These are phyloP conservation scores for Ganoderma lucidum DNA, from an alignment of 1,284 basidiomycete genomes.

Conservation along the genomic window DNA sequence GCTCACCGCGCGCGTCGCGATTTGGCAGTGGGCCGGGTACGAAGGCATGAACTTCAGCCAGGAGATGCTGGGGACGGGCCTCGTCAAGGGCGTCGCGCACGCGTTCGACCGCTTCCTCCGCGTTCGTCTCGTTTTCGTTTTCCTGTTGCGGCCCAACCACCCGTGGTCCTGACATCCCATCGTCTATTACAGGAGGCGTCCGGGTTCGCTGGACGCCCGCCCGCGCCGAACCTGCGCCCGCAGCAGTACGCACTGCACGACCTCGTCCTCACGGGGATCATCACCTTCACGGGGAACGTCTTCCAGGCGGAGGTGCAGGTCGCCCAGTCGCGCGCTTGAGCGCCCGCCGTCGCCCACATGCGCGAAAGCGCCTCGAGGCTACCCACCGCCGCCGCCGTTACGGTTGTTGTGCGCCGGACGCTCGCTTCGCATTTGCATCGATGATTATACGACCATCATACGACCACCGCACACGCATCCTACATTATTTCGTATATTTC, in stretches of 20 bases:
- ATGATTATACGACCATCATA: neutral
- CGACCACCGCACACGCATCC: neutral
- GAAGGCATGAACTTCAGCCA: neutral
- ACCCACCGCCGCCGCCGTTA: neutral
- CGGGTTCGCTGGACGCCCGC: neutral
- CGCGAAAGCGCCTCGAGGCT: neutral
- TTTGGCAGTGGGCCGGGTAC: neutral
- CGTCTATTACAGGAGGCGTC: neutral
- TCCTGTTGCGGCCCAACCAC: neutral
- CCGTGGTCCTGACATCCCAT: neutral
- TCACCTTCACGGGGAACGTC: neutral
- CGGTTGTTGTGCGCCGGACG: neutral
- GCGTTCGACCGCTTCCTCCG: slow-evolving; percentile 9
- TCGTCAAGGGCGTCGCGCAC: neutral
- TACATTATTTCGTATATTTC: slow-evolving; percentile 1
- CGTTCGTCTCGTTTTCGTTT: neutral
- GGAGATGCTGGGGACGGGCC: neutral
- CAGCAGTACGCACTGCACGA: neutral
- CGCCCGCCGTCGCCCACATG: neutral
- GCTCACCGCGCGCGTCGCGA: neutral
- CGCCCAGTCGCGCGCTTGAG: neutral
- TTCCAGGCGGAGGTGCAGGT: slow-evolving; percentile 5
- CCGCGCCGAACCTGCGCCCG: neutral
- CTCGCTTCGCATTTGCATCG: neutral
- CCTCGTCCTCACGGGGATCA: neutral